Base-by-base conservation (phyloP, 805 yeast genomes). In the Metschnikowia koreensis region DNA sequence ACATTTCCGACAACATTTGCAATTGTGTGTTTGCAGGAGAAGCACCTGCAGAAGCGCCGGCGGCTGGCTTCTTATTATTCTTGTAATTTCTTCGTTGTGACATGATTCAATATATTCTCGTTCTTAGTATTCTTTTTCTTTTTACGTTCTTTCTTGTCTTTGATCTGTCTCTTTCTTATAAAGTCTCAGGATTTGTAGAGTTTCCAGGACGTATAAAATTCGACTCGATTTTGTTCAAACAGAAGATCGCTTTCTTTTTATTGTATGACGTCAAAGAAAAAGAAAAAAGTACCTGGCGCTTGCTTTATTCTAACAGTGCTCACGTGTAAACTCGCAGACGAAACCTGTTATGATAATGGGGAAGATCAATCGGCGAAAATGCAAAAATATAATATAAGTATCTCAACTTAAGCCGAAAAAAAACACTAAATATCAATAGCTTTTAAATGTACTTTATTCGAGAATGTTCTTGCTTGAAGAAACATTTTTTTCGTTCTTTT, bases 1-100 rank as follows among this genome's bases (percentile, higher is more conserved):
- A 92, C 76, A 94, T 78, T 71, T 93, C 98, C 46, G 78, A 69
- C 60, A 93, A 80, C 37, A 87, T 81, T 81, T 74, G 66, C 80
- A 73, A 62, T 53, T 71, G 57, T 41, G 52, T 44, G 15, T 51
- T 47, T 26, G 44, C 52, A 11, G 56, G 38, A 13, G 50, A 36
- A 29, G 41, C 50, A 13, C 57, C 26, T 34, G 52, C 47, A 13
- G 54, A 51, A 36, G 51, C 17, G 39, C 46, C 46, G 48, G 47
- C 51, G 17, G 41, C 31, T 42, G 47, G 46, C 28, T 49, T 52
- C 55, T 54, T 54, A 50, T 54, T 56, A 46, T 40, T 38, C 38
- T 53, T 56, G 46, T 52, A 33, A 42, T 48, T 54, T 56, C 51
- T 58, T 58, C 61, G 61, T 56, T 58, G 61, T 42, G 61, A 56